Evolutionary conservation across 352 stramenopile species (phyloP), one percentile per base, ranked within the genome.

Genomic region (Ophiocytium majus): DNA sequence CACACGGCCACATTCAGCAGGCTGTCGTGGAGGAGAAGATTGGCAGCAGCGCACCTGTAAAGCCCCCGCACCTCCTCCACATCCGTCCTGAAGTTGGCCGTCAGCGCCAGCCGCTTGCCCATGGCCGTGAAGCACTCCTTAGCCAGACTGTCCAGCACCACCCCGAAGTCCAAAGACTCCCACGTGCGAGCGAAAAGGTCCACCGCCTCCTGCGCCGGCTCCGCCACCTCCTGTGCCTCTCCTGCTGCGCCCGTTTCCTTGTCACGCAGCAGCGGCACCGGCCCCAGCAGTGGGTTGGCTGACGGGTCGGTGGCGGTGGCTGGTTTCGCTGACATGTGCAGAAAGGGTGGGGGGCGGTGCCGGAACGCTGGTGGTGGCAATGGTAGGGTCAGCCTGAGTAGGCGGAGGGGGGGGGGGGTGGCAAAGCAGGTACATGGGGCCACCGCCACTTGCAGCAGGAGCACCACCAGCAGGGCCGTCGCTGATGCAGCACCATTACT

Each of bases 81-180:
- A 10, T 84, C 82, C 19, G 81, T 50, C 35, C 82, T 84, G 79
- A 89, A 89, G 63, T 89, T 74, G 14, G 85, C 63, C 10, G 79
- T 63, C 5, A 89, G 57, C 10, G 85, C 85, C 34, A 50, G 63
- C 35, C 32, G 37, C 14, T 76, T 32, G 9, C 85, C 85, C 85
- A 89, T 89, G 33, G 81, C 85, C 66, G 85, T 89, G n/a, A 49
- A 71, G 78, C 85, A 89, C 64, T 89, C 81, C 78, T 63, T 82
- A n/a, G 85, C 83, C 34, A 89, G 28, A 35, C 31, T 17, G 37
- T 89, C 78, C 85, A 89, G 76, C 80, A 89, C 81, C 63, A 89
- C 85, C 5, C 85, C 85, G 63, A 89, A 89, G 81, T 89, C 85
- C 28, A 89, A 76, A 34, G 85, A 89, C 34, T 89, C 81, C 85